Evolutionary conservation across 495 filamentous ascomycete species (phyloP), one percentile per base, ranked within the genome.

Genomic region (Terfezia claveryi): DNA sequence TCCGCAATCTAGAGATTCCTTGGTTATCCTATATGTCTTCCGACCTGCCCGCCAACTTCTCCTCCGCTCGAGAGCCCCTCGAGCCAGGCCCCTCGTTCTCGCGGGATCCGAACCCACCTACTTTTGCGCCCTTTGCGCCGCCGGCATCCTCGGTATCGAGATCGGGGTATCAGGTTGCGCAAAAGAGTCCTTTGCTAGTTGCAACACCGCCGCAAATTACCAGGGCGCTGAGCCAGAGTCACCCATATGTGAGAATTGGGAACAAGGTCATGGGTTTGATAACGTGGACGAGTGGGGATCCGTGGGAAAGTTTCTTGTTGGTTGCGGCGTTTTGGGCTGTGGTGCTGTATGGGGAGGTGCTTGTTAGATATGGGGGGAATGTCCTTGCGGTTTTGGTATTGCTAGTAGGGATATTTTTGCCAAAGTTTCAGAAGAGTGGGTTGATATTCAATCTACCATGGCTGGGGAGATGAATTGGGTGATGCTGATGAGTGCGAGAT

Each of bases 291-390:
- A 87, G 81, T 10, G 81, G 76, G 36, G 91, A 99, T 61, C 80
- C 87, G 2, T 96, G 88, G 88, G 86, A 95, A 70, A 92, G 86
- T 72, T 99, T 99, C 68, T 71, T 99, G 51, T 65, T 96, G 36
- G 72, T 99, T 11, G 77, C 79, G 2, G 71, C 64, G 5, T 99
- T 94, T 63, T 99, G 91, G 91, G 80, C 77, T 0, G 66, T 81
- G 8, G 80, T 84, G 1, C 71, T 94, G 2, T 96, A 95, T 66
- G 87, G 87, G 44, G 89, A 93, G 68, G 69, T 73, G 20, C 71
- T 94, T 20, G 73, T 95, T 59, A 74, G 81, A 46, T 79, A 77
- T 67, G 80, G 82, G 2, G 92, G 92, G 8, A 91, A 91, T 12
- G 71, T 95, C 50, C 71, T 94, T 16, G 69, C 89, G 23, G 88